These are phyloP conservation scores for Trifolium fragiferum DNA, from an alignment of 306 rosid genomes.

Conservation along the genomic window DNA sequence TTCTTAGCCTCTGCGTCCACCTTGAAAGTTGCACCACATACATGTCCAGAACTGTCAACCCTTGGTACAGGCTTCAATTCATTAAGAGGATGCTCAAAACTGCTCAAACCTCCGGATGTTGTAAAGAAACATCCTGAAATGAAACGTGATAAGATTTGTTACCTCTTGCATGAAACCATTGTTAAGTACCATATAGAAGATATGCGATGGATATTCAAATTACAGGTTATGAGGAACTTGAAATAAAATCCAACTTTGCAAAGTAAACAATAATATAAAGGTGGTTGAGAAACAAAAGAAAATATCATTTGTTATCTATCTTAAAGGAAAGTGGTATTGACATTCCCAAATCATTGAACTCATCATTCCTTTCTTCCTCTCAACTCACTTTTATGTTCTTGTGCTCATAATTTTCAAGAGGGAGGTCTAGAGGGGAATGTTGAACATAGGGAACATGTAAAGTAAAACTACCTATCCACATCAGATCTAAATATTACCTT, in stretches of 20 bases:
- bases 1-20: conserved; percentile 77
- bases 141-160: conserved; percentile 31
- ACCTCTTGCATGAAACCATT: conserved; percentile 32
- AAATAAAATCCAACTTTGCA: conserved; percentile 25
- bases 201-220: background rate
- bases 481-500: conserved; percentile 59
- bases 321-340: background rate
- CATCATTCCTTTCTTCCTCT: conserved; percentile 19
- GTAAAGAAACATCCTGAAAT: conserved; percentile 84
- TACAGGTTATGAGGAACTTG: background rate
- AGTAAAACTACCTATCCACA: conserved; percentile 6
- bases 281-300: conserved; percentile 17
- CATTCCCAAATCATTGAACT: conserved; percentile 30
- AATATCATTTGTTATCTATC: conserved; percentile 12
- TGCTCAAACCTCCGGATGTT: conserved; percentile 86
- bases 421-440: conserved; percentile 17
- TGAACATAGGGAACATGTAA: background rate
- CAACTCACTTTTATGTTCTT: conserved; percentile 7
- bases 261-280: conserved; percentile 16
- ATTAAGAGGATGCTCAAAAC: conserved; percentile 89
- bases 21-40: conserved; percentile 85
- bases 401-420: background rate
- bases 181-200: background rate
- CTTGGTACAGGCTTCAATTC: conserved; percentile 93
- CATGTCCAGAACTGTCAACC: conserved; percentile 88